These are phyloP conservation scores for Geotrichum klebahnii DNA, from an alignment of 1,139 yeast genomes.

Conservation along the genomic window DNA sequence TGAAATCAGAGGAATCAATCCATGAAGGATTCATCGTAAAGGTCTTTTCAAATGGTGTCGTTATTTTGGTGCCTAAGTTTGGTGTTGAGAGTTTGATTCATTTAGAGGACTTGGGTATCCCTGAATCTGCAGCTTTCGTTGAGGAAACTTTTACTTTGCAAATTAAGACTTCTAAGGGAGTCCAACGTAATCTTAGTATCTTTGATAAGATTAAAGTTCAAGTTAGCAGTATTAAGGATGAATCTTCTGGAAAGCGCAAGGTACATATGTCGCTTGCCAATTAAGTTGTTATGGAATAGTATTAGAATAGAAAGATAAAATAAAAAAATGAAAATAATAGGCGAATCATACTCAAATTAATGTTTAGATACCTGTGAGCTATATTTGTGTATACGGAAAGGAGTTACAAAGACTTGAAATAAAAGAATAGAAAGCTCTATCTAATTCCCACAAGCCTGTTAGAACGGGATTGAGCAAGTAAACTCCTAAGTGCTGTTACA, in stretches of 20 bases:
- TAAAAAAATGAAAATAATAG: background rate
- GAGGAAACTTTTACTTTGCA: slow-evolving; percentile 73
- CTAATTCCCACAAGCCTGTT: too few relatives aligned
- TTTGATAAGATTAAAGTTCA: slow-evolving; percentile 83
- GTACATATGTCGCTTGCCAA: slow-evolving; percentile 56
- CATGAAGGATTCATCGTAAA: slow-evolving; percentile 92
- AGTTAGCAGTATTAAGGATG: slow-evolving; percentile 78
- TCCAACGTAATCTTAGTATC: slow-evolving; percentile 51
- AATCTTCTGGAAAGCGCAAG: slow-evolving; percentile 85
- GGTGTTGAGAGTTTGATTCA: slow-evolving; percentile 94
- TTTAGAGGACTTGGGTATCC: slow-evolving; percentile 65
- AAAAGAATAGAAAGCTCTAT: too few relatives aligned
- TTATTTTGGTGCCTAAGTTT: slow-evolving; percentile 91
- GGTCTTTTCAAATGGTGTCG: slow-evolving; percentile 91
- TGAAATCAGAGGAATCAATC: slow-evolving; percentile 50
- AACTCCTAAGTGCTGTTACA: too few relatives aligned
- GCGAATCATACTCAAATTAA: too few relatives aligned
- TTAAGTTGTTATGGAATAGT: background rate
- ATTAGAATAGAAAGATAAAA: background rate
- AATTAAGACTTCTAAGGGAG: slow-evolving; percentile 49
- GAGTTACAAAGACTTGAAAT: too few relatives aligned
- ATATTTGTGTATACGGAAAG: too few relatives aligned
- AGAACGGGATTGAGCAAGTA: too few relatives aligned
- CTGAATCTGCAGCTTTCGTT: slow-evolving; percentile 63
- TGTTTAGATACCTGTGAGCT: too few relatives aligned